Evolutionary conservation across 2,329 filamentous ascomycete genomes (phyloP).

Genomic region (Microascus cirrosus): DNA sequence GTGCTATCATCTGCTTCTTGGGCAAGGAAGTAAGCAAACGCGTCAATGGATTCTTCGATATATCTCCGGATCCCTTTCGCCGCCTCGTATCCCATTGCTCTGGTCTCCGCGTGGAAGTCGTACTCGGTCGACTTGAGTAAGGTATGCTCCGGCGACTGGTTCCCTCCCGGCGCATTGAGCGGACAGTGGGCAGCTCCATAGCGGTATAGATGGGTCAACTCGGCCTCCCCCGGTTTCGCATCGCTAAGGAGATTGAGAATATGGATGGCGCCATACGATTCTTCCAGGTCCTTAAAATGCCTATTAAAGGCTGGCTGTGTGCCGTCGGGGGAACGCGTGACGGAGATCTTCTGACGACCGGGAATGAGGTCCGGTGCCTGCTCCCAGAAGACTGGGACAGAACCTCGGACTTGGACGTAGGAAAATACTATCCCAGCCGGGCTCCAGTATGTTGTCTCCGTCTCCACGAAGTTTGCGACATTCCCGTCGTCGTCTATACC

Average conservation of each 20-base stretch:
- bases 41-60: conserved; percentile 68
- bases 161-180: conserved; percentile 48
- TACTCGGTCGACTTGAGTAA: conserved; percentile 77
- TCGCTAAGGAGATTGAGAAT: conserved; percentile 91
- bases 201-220: conserved; percentile 70
- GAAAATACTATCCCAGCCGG: conserved; percentile 73
- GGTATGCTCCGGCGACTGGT: conserved; percentile 54
- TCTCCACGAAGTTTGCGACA: conserved; percentile 98
- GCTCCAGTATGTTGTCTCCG: conserved; percentile 85
- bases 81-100: conserved; percentile 78
- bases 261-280: conserved; percentile 82
- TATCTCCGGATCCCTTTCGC: conserved; percentile 73
- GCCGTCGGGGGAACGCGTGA: conserved; percentile 80
- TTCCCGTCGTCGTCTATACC: conserved; percentile 97
- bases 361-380: conserved; percentile 80
- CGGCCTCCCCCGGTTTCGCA: conserved; percentile 73
- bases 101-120: conserved; percentile 93
- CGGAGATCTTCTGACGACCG: conserved; percentile 85
- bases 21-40: conserved; percentile 86
- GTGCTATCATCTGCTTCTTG: conserved; percentile 55
- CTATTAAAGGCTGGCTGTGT: conserved; percentile 92
- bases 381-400: conserved; percentile 95
- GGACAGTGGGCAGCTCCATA: conserved; percentile 66
- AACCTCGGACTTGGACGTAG: conserved; percentile 85
- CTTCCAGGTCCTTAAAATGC: conserved; percentile 80